Conservation (phyloP, 257 asterid genomes). For the Catharanthus roseus region DNA sequence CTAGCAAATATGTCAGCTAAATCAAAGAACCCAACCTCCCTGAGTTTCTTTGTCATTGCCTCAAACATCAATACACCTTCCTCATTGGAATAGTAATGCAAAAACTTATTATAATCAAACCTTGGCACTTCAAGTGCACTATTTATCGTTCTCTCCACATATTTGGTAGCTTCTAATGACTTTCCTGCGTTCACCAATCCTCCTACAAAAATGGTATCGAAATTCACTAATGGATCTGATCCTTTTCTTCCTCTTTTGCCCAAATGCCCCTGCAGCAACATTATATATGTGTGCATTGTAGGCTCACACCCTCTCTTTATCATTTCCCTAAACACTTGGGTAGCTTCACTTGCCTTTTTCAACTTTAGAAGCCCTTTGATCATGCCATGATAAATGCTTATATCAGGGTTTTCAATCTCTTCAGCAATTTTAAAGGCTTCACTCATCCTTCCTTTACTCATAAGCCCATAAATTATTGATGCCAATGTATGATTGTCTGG, state of each 20-base stretch:
- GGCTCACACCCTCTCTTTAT: conserved; percentile 75
- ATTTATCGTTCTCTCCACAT: conserved; percentile 67
- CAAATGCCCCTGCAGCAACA: conserved; percentile 88
- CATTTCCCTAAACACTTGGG: conserved; percentile 89
- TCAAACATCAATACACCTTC: conserved; percentile 85
- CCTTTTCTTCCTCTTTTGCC: conserved; percentile 90
- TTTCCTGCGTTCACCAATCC: conserved; percentile 80
- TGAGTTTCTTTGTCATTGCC: conserved; percentile 60
- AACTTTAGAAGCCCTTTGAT: conserved; percentile 72
- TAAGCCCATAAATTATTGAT: conserved; percentile 44
- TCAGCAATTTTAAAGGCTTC: conserved; percentile 53
- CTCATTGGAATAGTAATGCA: conserved; percentile 77
- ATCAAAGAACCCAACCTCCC: conserved; percentile 88
- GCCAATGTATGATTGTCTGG: conserved; percentile 46
- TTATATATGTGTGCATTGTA: conserved; percentile 82
- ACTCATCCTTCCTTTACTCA: conserved; percentile 55
- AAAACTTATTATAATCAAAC: conserved; percentile 79
- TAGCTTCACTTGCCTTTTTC: conserved; percentile 70
- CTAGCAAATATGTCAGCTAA: conserved; percentile 72
- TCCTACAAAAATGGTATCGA: conserved; percentile 89
- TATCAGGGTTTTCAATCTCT: conserved; percentile 46
- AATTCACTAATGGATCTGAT: conserved; percentile 77
- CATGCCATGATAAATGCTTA: conserved; percentile 71
- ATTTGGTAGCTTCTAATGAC: conserved; percentile 61
- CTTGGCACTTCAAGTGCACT: conserved; percentile 76